Percentiles rank a stretch among this genome's conserved stretches.
phyloP scores from a whole-genome alignment of 2,329 filamentous ascomycete species.

The Ophiognomonia clavigignenti-juglandacearum region DNA sequence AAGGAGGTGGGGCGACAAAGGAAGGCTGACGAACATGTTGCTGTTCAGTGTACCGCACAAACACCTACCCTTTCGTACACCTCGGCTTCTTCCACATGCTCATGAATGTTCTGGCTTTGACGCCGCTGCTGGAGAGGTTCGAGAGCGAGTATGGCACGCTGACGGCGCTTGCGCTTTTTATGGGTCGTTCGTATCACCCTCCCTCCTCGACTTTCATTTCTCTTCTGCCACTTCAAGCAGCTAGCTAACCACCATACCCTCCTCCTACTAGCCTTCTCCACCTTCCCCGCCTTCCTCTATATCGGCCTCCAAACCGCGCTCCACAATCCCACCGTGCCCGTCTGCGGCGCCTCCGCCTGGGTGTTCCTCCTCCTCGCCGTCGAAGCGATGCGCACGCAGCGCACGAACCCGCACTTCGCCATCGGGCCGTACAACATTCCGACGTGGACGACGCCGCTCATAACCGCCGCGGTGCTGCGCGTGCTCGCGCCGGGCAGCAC shows the following conservation, averaged over 20 bases:
- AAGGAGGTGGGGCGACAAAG: conserved; percentile 2
- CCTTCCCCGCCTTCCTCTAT: conserved; percentile 78
- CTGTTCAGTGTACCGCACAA: conserved; percentile 81
- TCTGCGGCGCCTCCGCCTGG: conserved; percentile 88
- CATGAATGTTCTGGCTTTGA: conserved; percentile 73
- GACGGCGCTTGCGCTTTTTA: conserved; percentile 79
- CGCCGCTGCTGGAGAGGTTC: conserved; percentile 88
- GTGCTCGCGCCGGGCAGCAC: conserved; percentile 76
- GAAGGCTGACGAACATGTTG: background rate
- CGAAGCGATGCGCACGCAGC: conserved; percentile 82
- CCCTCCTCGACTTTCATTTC: background rate
- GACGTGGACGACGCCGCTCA: conserved; percentile 86
- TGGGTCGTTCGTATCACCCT: conserved; percentile 68
- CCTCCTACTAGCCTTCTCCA: conserved; percentile 62
- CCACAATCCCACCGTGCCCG: conserved; percentile 63
- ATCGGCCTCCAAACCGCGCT: conserved; percentile 71
- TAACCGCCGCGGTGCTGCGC: conserved; percentile 67
- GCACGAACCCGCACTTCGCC: conserved; percentile 71
- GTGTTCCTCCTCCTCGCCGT: conserved; percentile 81
- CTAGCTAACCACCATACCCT: conserved; percentile 1
- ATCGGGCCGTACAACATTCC: conserved; percentile 65
- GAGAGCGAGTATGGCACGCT: conserved; percentile 90
- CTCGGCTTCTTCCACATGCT: conserved; percentile 73
- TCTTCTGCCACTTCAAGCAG: background rate
- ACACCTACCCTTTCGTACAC: conserved; percentile 89